Base-by-base conservation (phyloP, 2,329 filamentous ascomycete genomes). In the Madurella fahalii region DNA sequence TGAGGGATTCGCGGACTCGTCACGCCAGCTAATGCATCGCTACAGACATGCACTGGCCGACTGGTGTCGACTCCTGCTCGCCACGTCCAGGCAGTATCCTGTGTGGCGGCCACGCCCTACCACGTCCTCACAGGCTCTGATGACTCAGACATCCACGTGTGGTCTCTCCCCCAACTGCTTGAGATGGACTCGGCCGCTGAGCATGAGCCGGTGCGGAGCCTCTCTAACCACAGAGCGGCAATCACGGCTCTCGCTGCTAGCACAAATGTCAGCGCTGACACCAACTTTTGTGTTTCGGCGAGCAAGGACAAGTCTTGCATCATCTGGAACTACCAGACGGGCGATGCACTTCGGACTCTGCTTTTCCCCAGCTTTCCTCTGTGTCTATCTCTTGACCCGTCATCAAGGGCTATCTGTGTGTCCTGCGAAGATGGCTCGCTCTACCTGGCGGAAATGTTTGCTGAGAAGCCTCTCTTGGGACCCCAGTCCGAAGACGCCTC, bases 101-200 rank as follows among this genome's bases (percentile, higher is more conserved):
- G 84, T 66, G 75, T 97, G 52, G 84, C 82, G 39, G 81, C 85
- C 11, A 87, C 85, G 41, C 86, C 83, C 45, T 84, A 83, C 63
- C 86, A 90, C 71, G 72, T 94, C 49, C 77, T 94, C 48, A 89
- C 88, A 1, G 90, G 86, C 40, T 93, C 89, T 2, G 82, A 86
- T 62, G 94, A 99, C 74, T 89, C 91, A 49, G 95, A 90, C 69
- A 80, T 96, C 59, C 90, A 95, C 71, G 86, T 97, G 57, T 99
- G 94, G 94, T 90, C 90, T 1, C 72, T 96, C 50, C 78, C 87
- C 3, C 79, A 80, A 20, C 81, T 97, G 11, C 78, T 96, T 2
- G 80, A 84, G 57, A 71, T 82, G 52, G 73, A 79, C 60, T 71
- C 75, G 18, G 75, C 75, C 47, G 75, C 74, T 52, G 79, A 80